Base-by-base conservation (phyloP, 768 basidiomycete genomes). In the Ephemerocybe angulata region DNA sequence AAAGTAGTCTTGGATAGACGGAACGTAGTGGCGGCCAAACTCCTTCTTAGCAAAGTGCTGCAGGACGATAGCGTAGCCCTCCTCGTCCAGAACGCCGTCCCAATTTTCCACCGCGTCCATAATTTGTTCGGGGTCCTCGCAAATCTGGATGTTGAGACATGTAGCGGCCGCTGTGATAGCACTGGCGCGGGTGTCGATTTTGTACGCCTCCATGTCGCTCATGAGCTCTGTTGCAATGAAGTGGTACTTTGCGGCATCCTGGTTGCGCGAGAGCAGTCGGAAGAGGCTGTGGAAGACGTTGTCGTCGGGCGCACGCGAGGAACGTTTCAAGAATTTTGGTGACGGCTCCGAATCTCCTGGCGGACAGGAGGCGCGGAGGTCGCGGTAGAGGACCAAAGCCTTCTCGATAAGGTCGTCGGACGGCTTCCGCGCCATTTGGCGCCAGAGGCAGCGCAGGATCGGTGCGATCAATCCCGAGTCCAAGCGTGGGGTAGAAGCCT, bases 111-210 rank as follows among this genome's bases (percentile, higher is more conserved):
- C n/a, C n/a, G n/a, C n/a, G 15, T 79, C 69, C 52, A 89, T 80
- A 0, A 90, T 89, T 12, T 83, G 80, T 24, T 79, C 72, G 44
- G 82, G 77, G 38, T 65, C 76, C 1, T 76, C 62, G 1, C 83
- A 72, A n/a, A 74, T 70, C 24, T 81, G 80, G 85, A 95, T 92
- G 44, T 83, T 78, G 42, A 88, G 68, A 49, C 87, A 76, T 41
- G 87, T 76, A 33, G 82, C 69, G 2, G 82, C 79, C 4, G 82
- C 74, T 12, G 79, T 68, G 13, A 66, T 73, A 59, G 76, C 62
- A 31, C 75, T 76, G 53, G 77, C 71, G 53, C 78, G 68, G 60
- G 74, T 63, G 0, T 75, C 63, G 22, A 90, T 64, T 4, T 72
- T 65, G 30, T 82, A 78, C 3, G 62, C 52, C 40, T 81, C 74